A percentile compares a stretch with the other conserved stretches of the same genome.
These are phyloP conservation scores for Leishmania braziliensis DNA, from an alignment of 208 protist species.

Conservation along the genomic window DNA sequence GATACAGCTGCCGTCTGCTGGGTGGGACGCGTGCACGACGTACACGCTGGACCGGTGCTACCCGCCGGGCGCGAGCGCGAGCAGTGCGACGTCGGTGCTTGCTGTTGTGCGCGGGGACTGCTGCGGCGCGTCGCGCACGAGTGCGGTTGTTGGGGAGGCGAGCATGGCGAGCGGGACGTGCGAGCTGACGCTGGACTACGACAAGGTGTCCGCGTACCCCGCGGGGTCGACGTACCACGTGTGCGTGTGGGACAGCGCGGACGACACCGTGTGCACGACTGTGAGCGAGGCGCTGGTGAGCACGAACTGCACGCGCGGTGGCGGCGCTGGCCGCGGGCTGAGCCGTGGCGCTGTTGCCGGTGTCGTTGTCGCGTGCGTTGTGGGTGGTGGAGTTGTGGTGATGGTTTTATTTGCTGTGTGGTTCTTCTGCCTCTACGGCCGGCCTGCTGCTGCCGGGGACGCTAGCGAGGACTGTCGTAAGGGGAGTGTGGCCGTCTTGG, in stretches of 20 bases:
- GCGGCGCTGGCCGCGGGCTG: slow-evolving; percentile 23
- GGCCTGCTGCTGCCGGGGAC: neutral
- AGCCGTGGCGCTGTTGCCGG: slow-evolving; percentile 31
- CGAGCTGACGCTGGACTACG: slow-evolving; percentile 35
- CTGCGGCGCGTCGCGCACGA: slow-evolving; percentile 31
- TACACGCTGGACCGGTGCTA: slow-evolving; percentile 36
- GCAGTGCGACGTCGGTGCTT: slow-evolving; percentile 20
- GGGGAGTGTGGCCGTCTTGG: neutral
- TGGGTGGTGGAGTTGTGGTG: slow-evolving; percentile 36
- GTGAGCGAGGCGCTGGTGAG: slow-evolving; percentile 34
- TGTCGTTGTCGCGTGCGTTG: slow-evolving; percentile 44
- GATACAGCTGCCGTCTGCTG: slow-evolving; percentile 36
- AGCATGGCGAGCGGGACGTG: slow-evolving; percentile 35
- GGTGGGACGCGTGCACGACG: slow-evolving; percentile 36
- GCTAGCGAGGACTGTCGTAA: neutral
- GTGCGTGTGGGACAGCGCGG: slow-evolving; percentile 52
- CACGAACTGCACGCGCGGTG: slow-evolving; percentile 28
- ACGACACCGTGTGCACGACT: slow-evolving; percentile 58
- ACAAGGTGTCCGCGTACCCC: slow-evolving; percentile 28
- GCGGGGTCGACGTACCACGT: slow-evolving; percentile 38
- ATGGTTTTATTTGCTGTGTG: neutral
- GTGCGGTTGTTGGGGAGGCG: slow-evolving; percentile 23
- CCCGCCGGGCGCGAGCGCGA: slow-evolving; percentile 27
- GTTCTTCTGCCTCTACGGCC: neutral
- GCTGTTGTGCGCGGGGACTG: slow-evolving; percentile 59